Base-by-base conservation (phyloP, 352 stramenopile genomes). In the Phytophthora tubulina region DNA sequence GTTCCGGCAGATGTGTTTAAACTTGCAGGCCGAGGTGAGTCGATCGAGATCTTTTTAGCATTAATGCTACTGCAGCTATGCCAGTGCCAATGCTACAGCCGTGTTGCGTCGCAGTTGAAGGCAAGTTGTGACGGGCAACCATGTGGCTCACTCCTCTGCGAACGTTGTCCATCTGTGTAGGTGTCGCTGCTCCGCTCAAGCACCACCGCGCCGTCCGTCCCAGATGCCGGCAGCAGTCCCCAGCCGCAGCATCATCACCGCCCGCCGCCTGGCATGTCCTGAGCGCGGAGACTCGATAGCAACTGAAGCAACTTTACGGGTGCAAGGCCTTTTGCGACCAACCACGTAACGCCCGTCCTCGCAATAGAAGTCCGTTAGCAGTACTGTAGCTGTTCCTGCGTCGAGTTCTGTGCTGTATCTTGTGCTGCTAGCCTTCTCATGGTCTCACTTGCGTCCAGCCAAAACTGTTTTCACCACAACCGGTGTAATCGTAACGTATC, bases 1-100 rank as follows among this genome's bases (percentile, higher is more conserved):
- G 83, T 93, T 93, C 62, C 85, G 84, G 48, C 82, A 93, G 64
- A 92, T 95, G 82, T 95, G 88, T 70, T 70, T 93, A 50, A 93
- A 86, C 62, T 78, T 93, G 41, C 88, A 95, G 73, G 66, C 80
- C 32, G 84, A 95, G 80, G 88, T 95, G 59, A 73, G 79, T 79
- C n/a, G 35, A 51, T 61, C 35, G 32, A 15, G 32, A n/a, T 41
- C 8, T 21, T 48, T 67, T 67, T 14, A 49, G 35, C 33, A 30
- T 21, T 44, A 42, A 5, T 42, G 51, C 14, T 55, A 15, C 15
- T 31, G 52, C 32, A 31, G 42, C 15, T 17, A 14, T 60, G 63
- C 30, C 8, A 17, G 50, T 32, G 53, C 27, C 31, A 17, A 17
- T 30, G 17, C 51, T 44, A 4, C 53, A 39, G 17, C 10, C 4